Conservation (phyloP, 1,139 yeast species). For the Hemisphaericaspora xylanilytica region DNA sequence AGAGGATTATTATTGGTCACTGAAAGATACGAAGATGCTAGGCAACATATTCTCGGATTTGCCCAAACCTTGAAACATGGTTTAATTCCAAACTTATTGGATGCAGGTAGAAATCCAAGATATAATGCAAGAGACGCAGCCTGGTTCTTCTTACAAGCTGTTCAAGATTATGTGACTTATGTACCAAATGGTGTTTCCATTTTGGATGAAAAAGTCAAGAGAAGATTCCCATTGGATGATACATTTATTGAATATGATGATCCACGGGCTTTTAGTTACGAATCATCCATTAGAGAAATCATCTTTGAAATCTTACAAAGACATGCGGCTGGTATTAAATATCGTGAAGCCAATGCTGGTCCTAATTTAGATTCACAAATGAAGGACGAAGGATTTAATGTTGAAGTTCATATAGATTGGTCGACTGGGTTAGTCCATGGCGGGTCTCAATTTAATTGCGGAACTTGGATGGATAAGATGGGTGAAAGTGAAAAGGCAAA, state of each 20-base stretch:
- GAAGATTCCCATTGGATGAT: slow-evolving; percentile 92
- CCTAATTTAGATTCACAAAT: slow-evolving; percentile 83
- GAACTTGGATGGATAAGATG: slow-evolving; percentile 99
- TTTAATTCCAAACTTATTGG: slow-evolving; percentile 85
- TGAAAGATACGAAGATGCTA: slow-evolving; percentile 78
- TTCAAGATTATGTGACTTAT: slow-evolving; percentile 72
- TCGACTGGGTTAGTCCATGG: slow-evolving; percentile 83
- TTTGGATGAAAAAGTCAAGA: slow-evolving; percentile 65
- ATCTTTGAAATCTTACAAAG: slow-evolving; percentile 78
- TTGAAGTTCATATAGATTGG: slow-evolving; percentile 83
- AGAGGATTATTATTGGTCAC: slow-evolving; percentile 80
- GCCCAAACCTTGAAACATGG: slow-evolving; percentile 95
- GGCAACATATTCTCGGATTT: slow-evolving; percentile 76
- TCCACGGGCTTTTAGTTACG: slow-evolving; percentile 70
- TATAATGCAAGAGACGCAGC: slow-evolving; percentile 97
- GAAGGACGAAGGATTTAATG: slow-evolving; percentile 91
- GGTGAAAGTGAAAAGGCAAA: slow-evolving; percentile 88
- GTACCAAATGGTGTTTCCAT: slow-evolving; percentile 72
- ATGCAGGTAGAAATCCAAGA: slow-evolving; percentile 90
- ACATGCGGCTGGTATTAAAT: slow-evolving; percentile 85
- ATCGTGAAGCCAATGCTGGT: slow-evolving; percentile 96
- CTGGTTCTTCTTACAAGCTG: slow-evolving; percentile 87
- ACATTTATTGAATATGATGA: slow-evolving; percentile 68
- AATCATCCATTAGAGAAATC: slow-evolving; percentile 68
- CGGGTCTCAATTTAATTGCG: slow-evolving; percentile 90